A percentile compares a stretch with the other conserved stretches of the same genome.
These are phyloP conservation scores for Tetrapisispora phaffii DNA, from an alignment of 805 yeast species.

Conservation along the genomic window DNA sequence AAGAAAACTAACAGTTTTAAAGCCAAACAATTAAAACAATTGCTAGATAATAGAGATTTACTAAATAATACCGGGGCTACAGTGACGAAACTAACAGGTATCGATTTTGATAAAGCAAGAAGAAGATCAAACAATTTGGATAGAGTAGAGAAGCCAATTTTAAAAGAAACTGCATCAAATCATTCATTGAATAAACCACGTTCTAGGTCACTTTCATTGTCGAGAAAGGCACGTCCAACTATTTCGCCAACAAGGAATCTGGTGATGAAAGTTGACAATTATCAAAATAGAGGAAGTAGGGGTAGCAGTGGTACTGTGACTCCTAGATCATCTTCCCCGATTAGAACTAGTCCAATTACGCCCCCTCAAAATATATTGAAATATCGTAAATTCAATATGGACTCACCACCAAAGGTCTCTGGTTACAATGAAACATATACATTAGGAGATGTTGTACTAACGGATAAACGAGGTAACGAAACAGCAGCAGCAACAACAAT, in stretches of 20 bases:
- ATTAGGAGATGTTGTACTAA: not conserved
- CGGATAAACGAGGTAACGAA: slow-evolving; percentile 1
- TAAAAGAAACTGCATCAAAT: not conserved
- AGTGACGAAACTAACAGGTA: not conserved
- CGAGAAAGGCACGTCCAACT: not conserved
- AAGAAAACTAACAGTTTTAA: slow-evolving; percentile 30
- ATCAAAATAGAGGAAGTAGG: not conserved
- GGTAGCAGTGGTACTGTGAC: not conserved
- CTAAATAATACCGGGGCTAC: slow-evolving; percentile 4
- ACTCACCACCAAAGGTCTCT: slow-evolving; percentile 11
- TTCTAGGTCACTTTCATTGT: slow-evolving; percentile 5
- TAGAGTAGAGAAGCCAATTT: not conserved
- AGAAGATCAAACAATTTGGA: not conserved
- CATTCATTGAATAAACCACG: not conserved
- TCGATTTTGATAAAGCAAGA: not conserved
- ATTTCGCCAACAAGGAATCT: slow-evolving; percentile 13
- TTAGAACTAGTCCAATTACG: slow-evolving; percentile 1
- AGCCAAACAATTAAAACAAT: slow-evolving; percentile 27
- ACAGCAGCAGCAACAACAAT: too few species aligned
- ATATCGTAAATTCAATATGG: slow-evolving; percentile 16
- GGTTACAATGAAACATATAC: not conserved
- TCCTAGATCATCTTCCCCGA: slow-evolving; percentile 5
- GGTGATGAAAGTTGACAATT: slow-evolving; percentile 11
- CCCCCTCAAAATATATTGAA: slow-evolving; percentile 7
- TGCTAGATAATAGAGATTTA: slow-evolving; percentile 25